Base-by-base conservation (phyloP, 139 green algal genomes). In the Auxenochlorella pyrenoidosa region DNA sequence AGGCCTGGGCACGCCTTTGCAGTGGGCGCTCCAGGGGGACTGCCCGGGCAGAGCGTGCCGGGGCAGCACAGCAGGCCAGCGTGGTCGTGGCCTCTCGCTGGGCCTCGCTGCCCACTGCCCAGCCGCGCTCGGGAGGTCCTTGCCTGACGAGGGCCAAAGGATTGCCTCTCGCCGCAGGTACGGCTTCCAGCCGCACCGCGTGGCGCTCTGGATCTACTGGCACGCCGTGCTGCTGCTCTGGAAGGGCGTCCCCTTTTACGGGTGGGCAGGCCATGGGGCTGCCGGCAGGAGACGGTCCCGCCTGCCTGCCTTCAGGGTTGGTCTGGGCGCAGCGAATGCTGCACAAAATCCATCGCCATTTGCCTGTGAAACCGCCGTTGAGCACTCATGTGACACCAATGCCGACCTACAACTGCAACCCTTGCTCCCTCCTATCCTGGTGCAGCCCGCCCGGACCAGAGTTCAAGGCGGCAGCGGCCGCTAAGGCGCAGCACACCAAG, bases 171-270 rank as follows among this genome's bases (percentile, higher is more conserved):
- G 0, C 5, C 36, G 82, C 91, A 96, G 91, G 85, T 98, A 95
- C 88, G 96, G 96, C 59, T 97, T 95, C 87, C 91, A 94, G 94
- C 95, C 96, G 26, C 96, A 99, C 30, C 90, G 96, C 6, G 92
- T 97, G 36, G 96, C 96, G 12, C 38, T 95, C 24, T 96, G 93
- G 92, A 99, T 99, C 75, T 99, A 99, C 88, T 97, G 91, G 94
- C 96, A 99, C 78, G 96, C 95, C 2, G 47, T 96, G 28, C 82
- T 91, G 79, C 91, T 98, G 84, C 79, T 97, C 79, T 90, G 63
- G 54, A 97, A 97, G 90, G 94, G 94, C 30, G 92, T 94, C 65
- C 86, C 90, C 0, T 91, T 97, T n/a, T 94, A 90, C 85, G 68
- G 82, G 80, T 85, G 26, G 21, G 54, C 2, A 24, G 54, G 54